Base-by-base conservation (phyloP, 1,284 basidiomycete genomes). In the Ganoderma leucocontextum region DNA sequence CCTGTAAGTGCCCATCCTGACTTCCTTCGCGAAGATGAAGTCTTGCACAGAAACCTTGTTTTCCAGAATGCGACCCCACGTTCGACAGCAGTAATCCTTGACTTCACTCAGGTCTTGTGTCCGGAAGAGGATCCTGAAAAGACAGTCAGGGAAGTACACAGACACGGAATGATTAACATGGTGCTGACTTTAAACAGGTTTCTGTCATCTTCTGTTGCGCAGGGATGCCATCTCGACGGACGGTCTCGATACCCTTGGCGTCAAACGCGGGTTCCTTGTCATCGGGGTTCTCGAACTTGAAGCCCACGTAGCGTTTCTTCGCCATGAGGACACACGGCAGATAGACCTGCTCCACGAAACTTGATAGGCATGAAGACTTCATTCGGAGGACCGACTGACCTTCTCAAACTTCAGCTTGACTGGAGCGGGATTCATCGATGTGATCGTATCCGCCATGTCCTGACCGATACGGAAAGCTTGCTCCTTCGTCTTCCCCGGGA, bases 401-500 rank as follows among this genome's bases (percentile, higher is more conserved):
- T 99, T 99, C 78, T 99, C 98, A 73, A 99, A 98, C 80, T 98
- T 98, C 69, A 99, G 88, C 80, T 96, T 98, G 72, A 99, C 86
- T 0, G 97, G 98, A 8, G 90, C 86, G 0, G 97, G 98, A 75
- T 99, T 99, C 77, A 89, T 82, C 1, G 88, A 85, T 2, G 98
- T 99, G 65, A 99, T 89, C 0, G 88, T 86, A 63, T 97, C 92
- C 4, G 96, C 93, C 63, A 99, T 99, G 71, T 97, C 94, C 72
- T 97, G 85, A 9, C 97, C 97, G 64, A 99, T 94, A 53, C 87
- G 83, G 79, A 99, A 99, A 0, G 97, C 97, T 76, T 98, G 93
- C 22, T 97, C 95, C 77, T 95, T 96, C 1, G 95, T 95, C 76
- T 91, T 92, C 2, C 96, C 97, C 19, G 88, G 91, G 7, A 99